These are phyloP conservation scores for Plantago major DNA, from an alignment of 257 asterid species.

Conservation along the genomic window DNA sequence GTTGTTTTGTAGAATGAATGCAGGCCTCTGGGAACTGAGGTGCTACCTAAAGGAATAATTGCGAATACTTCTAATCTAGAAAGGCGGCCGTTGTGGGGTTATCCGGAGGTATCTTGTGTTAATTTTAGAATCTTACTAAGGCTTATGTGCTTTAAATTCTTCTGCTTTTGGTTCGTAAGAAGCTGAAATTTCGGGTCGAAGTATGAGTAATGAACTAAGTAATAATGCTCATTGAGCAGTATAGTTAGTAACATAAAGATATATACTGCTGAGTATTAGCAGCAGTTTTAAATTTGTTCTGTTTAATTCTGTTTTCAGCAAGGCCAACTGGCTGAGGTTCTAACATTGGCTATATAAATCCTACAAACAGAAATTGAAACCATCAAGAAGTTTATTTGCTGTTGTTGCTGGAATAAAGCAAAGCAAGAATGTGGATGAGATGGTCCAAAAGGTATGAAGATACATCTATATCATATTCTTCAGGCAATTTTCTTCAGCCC, in stretches of 20 bases:
- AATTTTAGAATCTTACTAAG: not conserved
- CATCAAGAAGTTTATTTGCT: conserved; percentile 50
- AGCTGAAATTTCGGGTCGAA: too few relatives aligned
- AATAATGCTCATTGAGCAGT: too few relatives aligned
- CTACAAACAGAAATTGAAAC: conserved; percentile 37
- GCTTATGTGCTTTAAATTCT: not conserved
- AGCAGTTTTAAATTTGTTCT: not conserved
- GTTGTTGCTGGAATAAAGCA: conserved; percentile 77
- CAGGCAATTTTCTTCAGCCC: not conserved
- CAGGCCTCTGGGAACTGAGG: conserved; percentile 69
- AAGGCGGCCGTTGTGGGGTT: conserved; percentile 79
- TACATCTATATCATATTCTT: not conserved
- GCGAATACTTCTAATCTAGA: conserved; percentile 66
- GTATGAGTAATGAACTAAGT: too few relatives aligned
- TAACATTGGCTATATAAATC: not conserved
- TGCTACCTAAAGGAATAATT: conserved; percentile 69
- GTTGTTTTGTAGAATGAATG: conserved; percentile 43
- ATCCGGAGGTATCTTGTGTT: conserved; percentile 49
- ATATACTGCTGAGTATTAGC: not conserved
- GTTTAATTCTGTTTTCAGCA: too few relatives aligned
- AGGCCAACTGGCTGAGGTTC: not conserved
- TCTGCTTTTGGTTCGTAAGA: not conserved
- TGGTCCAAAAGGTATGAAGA: conserved; percentile 55
- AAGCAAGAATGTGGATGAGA: conserved; percentile 49
- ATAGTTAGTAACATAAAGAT: too few relatives aligned